Evolutionary conservation across 352 stramenopile species (phyloP), one percentile per base, ranked within the genome.

Genomic region (Pythium dissimile): DNA sequence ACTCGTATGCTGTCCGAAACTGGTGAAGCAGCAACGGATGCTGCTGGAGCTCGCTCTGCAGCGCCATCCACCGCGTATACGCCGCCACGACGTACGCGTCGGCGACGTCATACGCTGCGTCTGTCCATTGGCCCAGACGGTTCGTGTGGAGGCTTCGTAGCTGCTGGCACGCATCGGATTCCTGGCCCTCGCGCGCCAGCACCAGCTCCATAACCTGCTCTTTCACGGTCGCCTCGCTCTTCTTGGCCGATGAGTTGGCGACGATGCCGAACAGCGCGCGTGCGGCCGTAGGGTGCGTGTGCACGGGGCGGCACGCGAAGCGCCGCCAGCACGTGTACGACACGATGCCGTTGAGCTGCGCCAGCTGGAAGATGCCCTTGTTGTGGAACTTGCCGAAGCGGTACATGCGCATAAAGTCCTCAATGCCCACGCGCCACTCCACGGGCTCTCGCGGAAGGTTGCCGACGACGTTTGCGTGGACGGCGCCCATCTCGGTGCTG

Each of bases 401-500:
- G 65, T 88, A 94, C 75, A 87, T 88, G 46, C 83, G 77, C 74
- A 94, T 81, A 54, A 93, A 94, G 34, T 88, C 85, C 68, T 94
- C 85, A 48, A 94, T 87, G 47, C 85, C 85, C 34, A 94, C 81
- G 46, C 68, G 47, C 85, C 85, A 94, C 38, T 73, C 44, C 13
- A 54, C 43, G 11, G 26, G 41, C 18, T 38, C 7, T 31, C 23
- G 21, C 2, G 39, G 11, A 21, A 21, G 5, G 30, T 56, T 12
- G 28, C 54, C 20, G 11, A 59, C 39, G 26, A 52, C 20, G 18
- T 16, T 23, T 3, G 35, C 37, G 13, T 74, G 64, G 10, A 88
- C 69, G 18, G 42, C 57, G 0, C n/a, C 50, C 6, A 92, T 59
- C 23, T 69, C 67, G 11, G 67, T 48, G 28, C 80, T 74, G 41